Evolutionary conservation across 2,329 filamentous ascomycete species (phyloP).

Genomic region (Tolypocladium inflatum): DNA sequence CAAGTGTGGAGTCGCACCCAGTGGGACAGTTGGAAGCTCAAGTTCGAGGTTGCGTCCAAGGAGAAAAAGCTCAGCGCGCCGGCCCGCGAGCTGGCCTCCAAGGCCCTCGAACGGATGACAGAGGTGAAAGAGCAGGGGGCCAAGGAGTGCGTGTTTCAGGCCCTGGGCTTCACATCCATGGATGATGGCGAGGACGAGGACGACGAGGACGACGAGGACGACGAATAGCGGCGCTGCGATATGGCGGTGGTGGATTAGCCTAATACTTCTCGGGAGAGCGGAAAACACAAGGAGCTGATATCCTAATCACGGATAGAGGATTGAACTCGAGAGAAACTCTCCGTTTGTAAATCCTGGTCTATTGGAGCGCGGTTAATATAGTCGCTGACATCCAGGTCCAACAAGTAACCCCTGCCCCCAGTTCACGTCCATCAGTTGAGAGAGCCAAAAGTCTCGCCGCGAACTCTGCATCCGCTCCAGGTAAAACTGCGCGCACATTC

Average conservation of each 20-base stretch:
- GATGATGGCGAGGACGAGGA: not conserved
- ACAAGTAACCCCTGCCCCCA: not conserved
- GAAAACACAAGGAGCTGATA: not conserved
- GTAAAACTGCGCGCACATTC: conserved; percentile 19
- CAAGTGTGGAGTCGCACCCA: not conserved
- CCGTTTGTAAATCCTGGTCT: not conserved
- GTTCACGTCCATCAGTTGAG: conserved; percentile 6
- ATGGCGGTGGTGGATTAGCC: not conserved
- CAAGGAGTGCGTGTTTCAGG: not conserved
- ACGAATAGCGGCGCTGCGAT: not conserved
- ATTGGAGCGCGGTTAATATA: not conserved
- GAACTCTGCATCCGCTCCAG: conserved; percentile 13
- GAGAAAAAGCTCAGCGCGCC: not conserved
- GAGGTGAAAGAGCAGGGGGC: not conserved
- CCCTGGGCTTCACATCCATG: not conserved
- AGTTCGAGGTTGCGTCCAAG: not conserved
- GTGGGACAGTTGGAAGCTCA: not conserved
- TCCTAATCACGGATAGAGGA: no score
- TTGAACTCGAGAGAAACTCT: not conserved
- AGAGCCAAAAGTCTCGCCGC: conserved; percentile 21
- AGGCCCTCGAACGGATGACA: not conserved
- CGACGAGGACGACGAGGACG: not conserved
- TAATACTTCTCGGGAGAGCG: not conserved
- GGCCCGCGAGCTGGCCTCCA: not conserved
- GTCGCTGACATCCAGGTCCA: not conserved